Evolutionary conservation across 2,329 filamentous ascomycete genomes (phyloP), one percentile per base, ranked within the genome.

Genomic region (Aspergillus sp.): DNA sequence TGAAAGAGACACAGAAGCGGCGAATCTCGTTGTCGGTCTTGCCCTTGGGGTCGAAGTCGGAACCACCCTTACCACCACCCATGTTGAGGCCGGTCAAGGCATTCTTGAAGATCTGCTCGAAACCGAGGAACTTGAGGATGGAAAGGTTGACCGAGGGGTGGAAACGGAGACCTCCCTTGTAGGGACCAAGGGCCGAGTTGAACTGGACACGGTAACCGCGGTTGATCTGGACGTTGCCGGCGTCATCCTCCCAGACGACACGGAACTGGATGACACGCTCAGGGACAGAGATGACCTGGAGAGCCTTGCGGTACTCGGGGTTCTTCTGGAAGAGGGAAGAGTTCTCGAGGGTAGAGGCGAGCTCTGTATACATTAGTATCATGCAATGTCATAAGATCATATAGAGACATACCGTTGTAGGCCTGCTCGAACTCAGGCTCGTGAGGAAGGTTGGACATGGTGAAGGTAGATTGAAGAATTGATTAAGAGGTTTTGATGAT

Each of bases 61-160:
- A 85, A 63, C 93, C 93, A 74, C 93, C 93, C 78, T 97, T 97
- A 65, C 87, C 93, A 75, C 93, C 93, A 55, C 93, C 93, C 83
- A 98, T 96, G 76, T 82, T 88, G 64, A 94, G 74, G 65, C 93
- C 93, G 50, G 93, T 97, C 58, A 97, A 77, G 57, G 93, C 93
- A 88, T 97, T 97, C 82, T 97, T 97, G 81, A 97, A 97, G 75
- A 91, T 94, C 77, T 97, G 93, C 83, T 98, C 93, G 64, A 97
- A 97, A 55, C 91, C 93, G 65, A 98, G 81, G 76, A 97, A 97
- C 78, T 98, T 98, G 62, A 98, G 82, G 63, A 81, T 77, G 45
- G 75, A 80, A 42, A 85, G 74, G 67, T 85, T 77, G 44, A 75
- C 72, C 30, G 62, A 57, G 50, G 91, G 93, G 72, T 98, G 93